phyloP scores from a whole-genome alignment of 306 rosid genomes.

The Cucurbita argyrosperma region DNA sequence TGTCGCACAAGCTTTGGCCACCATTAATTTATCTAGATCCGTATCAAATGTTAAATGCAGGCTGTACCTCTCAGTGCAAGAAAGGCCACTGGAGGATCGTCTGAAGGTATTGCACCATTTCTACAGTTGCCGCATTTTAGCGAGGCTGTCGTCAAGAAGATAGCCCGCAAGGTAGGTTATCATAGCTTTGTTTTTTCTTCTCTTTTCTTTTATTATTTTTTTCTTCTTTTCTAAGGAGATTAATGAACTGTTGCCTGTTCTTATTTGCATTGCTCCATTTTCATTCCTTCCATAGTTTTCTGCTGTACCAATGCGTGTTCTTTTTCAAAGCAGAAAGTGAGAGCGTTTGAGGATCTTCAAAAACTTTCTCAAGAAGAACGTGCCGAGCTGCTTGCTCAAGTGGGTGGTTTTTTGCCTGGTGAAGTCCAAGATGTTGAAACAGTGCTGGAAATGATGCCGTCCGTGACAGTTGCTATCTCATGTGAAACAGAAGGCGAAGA shows the following conservation, averaged over 20 bases:
- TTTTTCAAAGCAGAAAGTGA: conserved; percentile 51
- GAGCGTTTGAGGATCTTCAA: conserved; percentile 78
- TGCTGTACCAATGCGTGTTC: background rate
- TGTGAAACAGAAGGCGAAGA: conserved; percentile 98
- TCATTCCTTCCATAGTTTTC: background rate
- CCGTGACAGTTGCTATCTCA: conserved; percentile 45
- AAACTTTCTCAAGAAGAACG: conserved; percentile 70
- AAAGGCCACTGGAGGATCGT: conserved; percentile 76
- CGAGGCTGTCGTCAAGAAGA: conserved; percentile 73
- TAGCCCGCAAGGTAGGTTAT: conserved; percentile 70
- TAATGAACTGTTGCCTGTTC: background rate
- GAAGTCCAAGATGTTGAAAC: conserved; percentile 74
- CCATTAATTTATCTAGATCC: background rate
- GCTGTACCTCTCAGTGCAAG: conserved; percentile 94
- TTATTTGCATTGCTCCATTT: background rate
- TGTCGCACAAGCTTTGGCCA: background rate
- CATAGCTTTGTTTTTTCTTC: too few relatives aligned
- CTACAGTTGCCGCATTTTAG: conserved; percentile 89
- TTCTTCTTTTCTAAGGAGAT: background rate
- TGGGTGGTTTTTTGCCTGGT: conserved; percentile 52
- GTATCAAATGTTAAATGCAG: conserved; percentile 26
- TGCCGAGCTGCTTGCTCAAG: conserved; percentile 65
- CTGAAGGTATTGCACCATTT: conserved; percentile 94
- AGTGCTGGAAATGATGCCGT: conserved; percentile 77
- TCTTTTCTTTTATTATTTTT: too few relatives aligned